Evolutionary conservation across 1,284 basidiomycete species (phyloP), one percentile per base, ranked within the genome.

Genomic region (Cryptococcus sp.): DNA sequence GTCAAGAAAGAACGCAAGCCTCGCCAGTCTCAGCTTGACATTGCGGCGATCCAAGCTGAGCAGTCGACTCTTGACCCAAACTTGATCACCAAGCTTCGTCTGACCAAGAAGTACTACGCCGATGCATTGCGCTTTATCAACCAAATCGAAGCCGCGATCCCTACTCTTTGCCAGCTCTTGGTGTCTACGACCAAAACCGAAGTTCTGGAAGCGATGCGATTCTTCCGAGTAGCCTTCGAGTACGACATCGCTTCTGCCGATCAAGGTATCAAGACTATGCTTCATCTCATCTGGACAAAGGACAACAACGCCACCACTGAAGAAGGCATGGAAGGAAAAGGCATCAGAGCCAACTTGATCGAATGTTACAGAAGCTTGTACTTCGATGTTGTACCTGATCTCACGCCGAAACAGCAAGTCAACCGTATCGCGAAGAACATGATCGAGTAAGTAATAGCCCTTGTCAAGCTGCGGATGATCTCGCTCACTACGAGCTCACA

Each of bases 391-490:
- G 73, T 90, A 1, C 70, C 73, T 11, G 79, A 79, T 58, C 79
- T 91, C 66, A 84, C 86, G 22, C 84, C 88, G 0, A 93, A 93
- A 75, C 87, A 88, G 59, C 91, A 97, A 73, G 84, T 96, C 57
- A 93, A 87, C 66, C 83, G 93, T n/a, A 95, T 99, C 49, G 85
- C 94, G n/a, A 93, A 93, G 79, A 97, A 99, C 75, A 91, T 99
- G 86, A 92, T 99, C 53, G 89, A 94, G 93, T 93, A 56, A 52
- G 87, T 81, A n/a, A 3, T 25, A n/a, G 3, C n/a, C 4, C n/a
- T 16, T 41, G 52, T 22, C 40, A n/a, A 15, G 29, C 57, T 20
- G 38, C 46, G 54, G 40, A 56, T 23, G 3, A 46, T 49, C 15
- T 38, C 22, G 23, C 23, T 49, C 40, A 54, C 26, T 50, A 39